Evolutionary conservation across 257 asterid genomes (phyloP).

Genomic region (Nicotiana benthamiana): DNA sequence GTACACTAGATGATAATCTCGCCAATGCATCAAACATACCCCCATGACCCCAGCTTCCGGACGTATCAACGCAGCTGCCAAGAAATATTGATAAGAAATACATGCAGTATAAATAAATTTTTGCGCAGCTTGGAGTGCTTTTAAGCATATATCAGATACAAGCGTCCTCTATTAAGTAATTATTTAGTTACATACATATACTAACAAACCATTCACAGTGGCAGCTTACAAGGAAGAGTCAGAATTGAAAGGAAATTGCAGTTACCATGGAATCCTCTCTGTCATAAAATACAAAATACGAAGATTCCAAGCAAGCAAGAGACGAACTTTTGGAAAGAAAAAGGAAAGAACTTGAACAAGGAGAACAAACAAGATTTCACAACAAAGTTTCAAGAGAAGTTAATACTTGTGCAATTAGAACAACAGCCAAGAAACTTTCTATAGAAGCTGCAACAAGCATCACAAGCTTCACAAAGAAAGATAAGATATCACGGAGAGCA

Average conservation of each 20-base stretch:
- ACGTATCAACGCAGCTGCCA: conserved; percentile 82
- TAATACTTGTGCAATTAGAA: background rate
- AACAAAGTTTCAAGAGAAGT: background rate
- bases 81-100: conserved; percentile 12
- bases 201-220: background rate
- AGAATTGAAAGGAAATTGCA: background rate
- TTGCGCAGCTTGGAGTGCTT: background rate
- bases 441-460: background rate
- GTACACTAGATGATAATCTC: conserved; percentile 51
- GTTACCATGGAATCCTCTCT: background rate
- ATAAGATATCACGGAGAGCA: background rate
- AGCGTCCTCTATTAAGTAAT: background rate
- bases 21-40: conserved; percentile 83
- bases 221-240: background rate
- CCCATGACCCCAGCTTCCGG: conserved; percentile 97
- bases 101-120: background rate
- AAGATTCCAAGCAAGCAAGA: background rate
- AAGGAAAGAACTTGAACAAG: background rate
- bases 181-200: background rate
- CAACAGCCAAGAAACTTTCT: background rate
- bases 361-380: background rate
- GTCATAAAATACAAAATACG: background rate
- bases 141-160: background rate
- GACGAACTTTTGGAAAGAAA: too few relatives aligned
- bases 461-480: background rate